These are phyloP conservation scores for Actinomortierella ambigua DNA, from an alignment of 371 early-diverging fungal genomes.

Conservation along the genomic window DNA sequence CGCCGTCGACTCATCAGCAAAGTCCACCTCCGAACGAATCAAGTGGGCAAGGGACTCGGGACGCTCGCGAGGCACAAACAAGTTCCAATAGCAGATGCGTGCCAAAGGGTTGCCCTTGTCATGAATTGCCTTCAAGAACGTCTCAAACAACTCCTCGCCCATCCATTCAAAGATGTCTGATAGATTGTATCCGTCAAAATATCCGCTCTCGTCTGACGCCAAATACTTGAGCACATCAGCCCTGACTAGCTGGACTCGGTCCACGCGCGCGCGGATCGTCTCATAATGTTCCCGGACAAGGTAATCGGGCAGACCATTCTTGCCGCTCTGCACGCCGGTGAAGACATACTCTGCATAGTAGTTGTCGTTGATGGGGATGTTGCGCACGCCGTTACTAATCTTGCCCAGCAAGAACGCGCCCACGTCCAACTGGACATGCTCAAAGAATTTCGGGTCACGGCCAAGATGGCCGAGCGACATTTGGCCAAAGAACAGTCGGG, in stretches of 20 bases:
- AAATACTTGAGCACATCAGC: conserved; percentile 47
- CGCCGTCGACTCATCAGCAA: conserved; percentile 36
- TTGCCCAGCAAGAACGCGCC: conserved; percentile 40
- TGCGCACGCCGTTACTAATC: conserved; percentile 43
- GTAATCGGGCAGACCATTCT: conserved; percentile 36
- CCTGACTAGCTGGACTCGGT: conserved; percentile 29
- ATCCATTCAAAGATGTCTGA: conserved; percentile 49
- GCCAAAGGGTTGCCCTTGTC: conserved; percentile 41
- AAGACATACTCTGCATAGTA: conserved; percentile 46
- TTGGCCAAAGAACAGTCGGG: conserved; percentile 41
- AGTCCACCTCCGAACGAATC: conserved; percentile 39
- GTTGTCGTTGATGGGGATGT: conserved; percentile 45
- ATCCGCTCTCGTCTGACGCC: conserved; percentile 42
- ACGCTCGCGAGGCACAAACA: conserved; percentile 44
- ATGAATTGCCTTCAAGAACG: conserved; percentile 38
- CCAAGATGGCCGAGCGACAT: conserved; percentile 45
- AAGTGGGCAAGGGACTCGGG: conserved; percentile 36
- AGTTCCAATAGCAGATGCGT: conserved; percentile 46
- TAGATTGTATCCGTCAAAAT: conserved; percentile 44
- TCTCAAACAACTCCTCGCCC: conserved; percentile 40
- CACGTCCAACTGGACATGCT: conserved; percentile 43
- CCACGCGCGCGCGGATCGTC: conserved; percentile 36
- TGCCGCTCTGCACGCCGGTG: conserved; percentile 38
- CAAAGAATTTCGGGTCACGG: conserved; percentile 47
- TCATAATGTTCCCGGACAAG: conserved; percentile 37